Conservation (phyloP, 306 rosid species). For the Ziziphus jujuba region DNA sequence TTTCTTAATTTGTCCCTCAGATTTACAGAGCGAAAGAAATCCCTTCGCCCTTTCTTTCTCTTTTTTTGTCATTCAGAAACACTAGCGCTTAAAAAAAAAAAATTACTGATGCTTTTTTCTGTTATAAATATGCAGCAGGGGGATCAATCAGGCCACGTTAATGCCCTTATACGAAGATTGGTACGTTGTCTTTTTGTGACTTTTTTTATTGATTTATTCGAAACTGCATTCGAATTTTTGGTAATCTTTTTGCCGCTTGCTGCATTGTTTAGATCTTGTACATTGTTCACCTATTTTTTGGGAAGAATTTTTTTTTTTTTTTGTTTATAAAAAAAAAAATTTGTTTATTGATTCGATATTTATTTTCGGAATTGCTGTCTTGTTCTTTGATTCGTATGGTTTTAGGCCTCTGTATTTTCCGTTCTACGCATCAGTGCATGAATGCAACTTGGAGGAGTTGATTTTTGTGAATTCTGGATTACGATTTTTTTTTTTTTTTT, state of each 20-base stretch:
- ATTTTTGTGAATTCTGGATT: neutral
- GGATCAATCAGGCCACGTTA: conserved; percentile 60
- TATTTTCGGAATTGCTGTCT: conserved; percentile 10
- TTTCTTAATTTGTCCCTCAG: neutral
- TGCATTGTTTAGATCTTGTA: conserved; percentile 47
- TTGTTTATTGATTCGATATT: conserved; percentile 13
- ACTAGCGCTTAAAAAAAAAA: conserved; percentile 1
- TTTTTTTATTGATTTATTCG: neutral
- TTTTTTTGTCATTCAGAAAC: neutral
- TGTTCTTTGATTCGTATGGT: neutral
- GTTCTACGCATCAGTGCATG: neutral
- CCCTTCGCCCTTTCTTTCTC: neutral
- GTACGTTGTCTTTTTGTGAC: conserved; percentile 9
- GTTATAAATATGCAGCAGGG: conserved; percentile 41
- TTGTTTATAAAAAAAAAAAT: neutral
- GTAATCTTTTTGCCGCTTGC: conserved; percentile 25
- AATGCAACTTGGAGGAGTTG: neutral
- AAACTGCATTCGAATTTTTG: neutral
- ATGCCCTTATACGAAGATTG: conserved; percentile 60
- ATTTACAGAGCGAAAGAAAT: conserved; percentile 7
- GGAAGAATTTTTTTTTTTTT: conserved; percentile 3
- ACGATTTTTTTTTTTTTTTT: neutral
- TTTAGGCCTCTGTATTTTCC: conserved; percentile 11
- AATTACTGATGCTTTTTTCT: conserved; percentile 16
- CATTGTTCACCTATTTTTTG: conserved; percentile 45